phyloP scores from a whole-genome alignment of 208 protist species.

The Borovskyia barvae region DNA sequence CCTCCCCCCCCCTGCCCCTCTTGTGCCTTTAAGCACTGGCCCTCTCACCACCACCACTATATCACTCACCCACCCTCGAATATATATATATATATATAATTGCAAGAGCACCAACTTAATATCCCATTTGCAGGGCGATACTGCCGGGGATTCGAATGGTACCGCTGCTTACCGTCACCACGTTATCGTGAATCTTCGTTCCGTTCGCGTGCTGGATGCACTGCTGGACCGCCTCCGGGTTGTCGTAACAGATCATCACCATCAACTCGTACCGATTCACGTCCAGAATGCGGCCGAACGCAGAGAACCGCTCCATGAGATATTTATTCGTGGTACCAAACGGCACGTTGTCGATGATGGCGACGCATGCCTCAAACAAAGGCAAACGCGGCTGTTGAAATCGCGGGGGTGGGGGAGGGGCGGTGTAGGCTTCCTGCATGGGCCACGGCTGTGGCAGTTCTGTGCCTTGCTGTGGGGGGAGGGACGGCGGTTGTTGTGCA shows the following conservation, averaged over 20 bases:
- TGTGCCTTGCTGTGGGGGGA: background rate
- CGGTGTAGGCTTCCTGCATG: background rate
- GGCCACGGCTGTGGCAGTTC: background rate
- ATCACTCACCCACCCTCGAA: no score
- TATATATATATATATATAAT: no score
- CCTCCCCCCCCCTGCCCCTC: no score
- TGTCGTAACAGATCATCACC: constrained; percentile 77
- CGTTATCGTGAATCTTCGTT: constrained; percentile 54
- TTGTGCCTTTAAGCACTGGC: no score
- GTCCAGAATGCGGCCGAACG: constrained; percentile 75
- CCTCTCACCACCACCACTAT: no score
- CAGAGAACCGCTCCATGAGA: constrained; percentile 70
- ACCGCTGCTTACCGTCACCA: constrained; percentile 84
- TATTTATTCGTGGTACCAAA: constrained; percentile 80
- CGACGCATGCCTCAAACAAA: constrained; percentile 57
- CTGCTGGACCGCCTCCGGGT: constrained; percentile 72
- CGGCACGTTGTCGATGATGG: constrained; percentile 79
- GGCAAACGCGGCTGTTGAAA: constrained; percentile 24
- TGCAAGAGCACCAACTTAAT: no score
- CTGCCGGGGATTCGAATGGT: constrained; percentile 71
- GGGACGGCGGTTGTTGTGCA: background rate
- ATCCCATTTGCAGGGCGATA: constrained; percentile 48
- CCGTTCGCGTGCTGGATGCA: constrained; percentile 86
- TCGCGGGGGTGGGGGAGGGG: background rate
- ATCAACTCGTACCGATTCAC: constrained; percentile 76